Conservation (phyloP, 331 rosid species). For the Cydonia oblonga region DNA sequence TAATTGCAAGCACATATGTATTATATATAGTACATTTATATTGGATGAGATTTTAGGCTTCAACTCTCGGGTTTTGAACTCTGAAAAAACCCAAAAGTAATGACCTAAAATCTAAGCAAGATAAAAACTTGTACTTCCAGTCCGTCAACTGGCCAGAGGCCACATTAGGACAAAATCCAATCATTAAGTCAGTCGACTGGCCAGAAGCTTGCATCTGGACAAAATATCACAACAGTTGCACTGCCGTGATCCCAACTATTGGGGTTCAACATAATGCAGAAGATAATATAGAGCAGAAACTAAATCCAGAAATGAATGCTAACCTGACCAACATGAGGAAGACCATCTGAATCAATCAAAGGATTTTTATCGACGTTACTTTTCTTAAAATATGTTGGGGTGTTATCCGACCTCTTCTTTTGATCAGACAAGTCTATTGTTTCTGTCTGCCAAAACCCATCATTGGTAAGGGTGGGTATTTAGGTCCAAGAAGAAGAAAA, state of each 20-base stretch:
- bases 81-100: background rate
- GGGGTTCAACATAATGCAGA: background rate
- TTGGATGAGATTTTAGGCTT: background rate
- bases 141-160: background rate
- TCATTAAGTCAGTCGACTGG: background rate
- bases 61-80: background rate
- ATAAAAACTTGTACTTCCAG: background rate
- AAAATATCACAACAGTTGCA: background rate
- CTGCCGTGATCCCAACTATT: background rate
- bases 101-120: background rate
- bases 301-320: slow-evolving; percentile 7
- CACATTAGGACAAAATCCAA: background rate
- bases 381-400: slow-evolving; percentile 43
- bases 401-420: slow-evolving; percentile 24
- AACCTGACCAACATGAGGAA: slow-evolving; percentile 99
- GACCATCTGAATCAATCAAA: slow-evolving; percentile 76
- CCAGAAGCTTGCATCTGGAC: background rate
- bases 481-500: background rate
- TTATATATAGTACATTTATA: background rate
- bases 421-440: slow-evolving; percentile 61
- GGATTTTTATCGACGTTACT: slow-evolving; percentile 40
- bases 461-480: background rate
- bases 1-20: background rate
- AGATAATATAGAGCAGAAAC: background rate
- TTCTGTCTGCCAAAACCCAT: slow-evolving; percentile 56